Conservation (phyloP, 495 filamentous ascomycete species). For the Letharia lupina region DNA sequence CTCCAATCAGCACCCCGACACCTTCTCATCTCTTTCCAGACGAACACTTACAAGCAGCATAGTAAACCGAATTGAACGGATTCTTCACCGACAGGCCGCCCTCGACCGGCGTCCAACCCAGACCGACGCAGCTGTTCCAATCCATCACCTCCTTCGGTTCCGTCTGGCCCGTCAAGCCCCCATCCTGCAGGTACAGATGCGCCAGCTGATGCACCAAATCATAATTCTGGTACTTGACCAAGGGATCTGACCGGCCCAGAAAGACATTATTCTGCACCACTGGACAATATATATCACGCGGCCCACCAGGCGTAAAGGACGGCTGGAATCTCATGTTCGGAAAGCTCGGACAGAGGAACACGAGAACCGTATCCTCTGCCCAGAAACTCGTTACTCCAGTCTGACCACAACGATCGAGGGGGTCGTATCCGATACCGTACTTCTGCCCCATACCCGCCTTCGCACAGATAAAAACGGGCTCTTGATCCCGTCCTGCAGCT, state of each 20-base stretch:
- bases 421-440: not conserved
- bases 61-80: conserved; percentile 1
- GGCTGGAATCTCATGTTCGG: not conserved
- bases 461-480: not conserved
- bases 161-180: not conserved
- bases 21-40: not conserved
- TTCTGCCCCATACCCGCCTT: not conserved
- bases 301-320: not conserved
- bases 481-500: not conserved
- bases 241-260: not conserved
- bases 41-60: not conserved
- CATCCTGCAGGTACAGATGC: not conserved
- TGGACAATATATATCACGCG: not conserved
- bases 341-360: not conserved
- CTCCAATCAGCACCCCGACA: not conserved
- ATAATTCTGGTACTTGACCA: not conserved
- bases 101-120: not conserved
- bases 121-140: conserved; percentile 5
- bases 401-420: not conserved
- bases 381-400: not conserved
- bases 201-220: not conserved
- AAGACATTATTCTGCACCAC: not conserved
- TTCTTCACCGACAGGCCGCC: not conserved
- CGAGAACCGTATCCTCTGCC: not conserved
- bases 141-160: not conserved